Base-by-base conservation (phyloP, 106 monocot species). In the Dendrobium huoshanense region DNA sequence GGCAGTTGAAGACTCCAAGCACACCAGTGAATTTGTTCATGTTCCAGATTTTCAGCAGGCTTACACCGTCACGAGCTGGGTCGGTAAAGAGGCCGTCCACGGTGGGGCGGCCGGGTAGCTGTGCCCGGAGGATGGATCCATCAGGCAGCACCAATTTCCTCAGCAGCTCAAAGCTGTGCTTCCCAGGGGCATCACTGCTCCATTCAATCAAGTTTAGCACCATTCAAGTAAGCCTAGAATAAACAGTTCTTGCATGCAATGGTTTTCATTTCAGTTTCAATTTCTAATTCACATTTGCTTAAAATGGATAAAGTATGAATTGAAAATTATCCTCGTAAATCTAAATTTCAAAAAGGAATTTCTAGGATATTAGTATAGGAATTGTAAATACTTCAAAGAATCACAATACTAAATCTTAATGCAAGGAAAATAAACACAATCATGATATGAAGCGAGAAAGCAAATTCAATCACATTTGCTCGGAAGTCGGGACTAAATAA, bases 11-110 rank as follows among this genome's bases (percentile, higher is more conserved):
- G 33, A 98, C 87, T n/a, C 94, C 97, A 7, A 98, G 87, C 2
- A 98, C 88, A 19, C 97, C 97, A 1, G 91, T 92, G 87, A 82
- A 88, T 54, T 91, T 94, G 92, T 98, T 98, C 90, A 98, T 94
- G 88, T 94, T 98, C 97, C 97, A 98, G 80, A 98, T 94, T 92
- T 94, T 98, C 31, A 98, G 91, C 87, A 98, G 85, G 82, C 91
- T 96, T 16, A 88, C 79, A 15, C 95, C 91, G 48, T 99, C 93
- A 5, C 99, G 92, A 75, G 99, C 80, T 9, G 95, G 95, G 73
- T 99, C 99, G 4, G 93, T 72, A 82, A 99, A 99, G 73, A 99
- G 93, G 86, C 99, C 95, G 55, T 95, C 95, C 37, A 41, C 31
- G 1, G 99, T 99, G 5, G 99, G 99, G 7, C 99, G 89, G 42